Evolutionary conservation across 2,329 filamentous ascomycete species (phyloP).

Genomic region (Coleophoma cylindrospora): DNA sequence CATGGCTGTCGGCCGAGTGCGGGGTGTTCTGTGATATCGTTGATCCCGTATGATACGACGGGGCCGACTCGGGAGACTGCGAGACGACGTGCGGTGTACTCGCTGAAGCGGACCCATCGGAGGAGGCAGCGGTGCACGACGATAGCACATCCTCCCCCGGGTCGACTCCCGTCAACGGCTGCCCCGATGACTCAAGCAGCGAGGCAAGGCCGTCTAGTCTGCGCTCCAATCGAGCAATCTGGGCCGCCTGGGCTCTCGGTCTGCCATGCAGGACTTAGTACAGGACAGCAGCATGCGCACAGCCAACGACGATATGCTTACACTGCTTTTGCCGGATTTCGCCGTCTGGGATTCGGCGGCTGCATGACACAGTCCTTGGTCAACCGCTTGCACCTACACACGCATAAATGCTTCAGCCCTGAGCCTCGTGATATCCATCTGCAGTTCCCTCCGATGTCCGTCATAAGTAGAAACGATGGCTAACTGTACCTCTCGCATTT

Average conservation of each 20-base stretch:
- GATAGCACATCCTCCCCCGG: too few species aligned
- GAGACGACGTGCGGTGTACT: too few species aligned
- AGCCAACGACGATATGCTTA: neutral
- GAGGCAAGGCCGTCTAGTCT: neutral
- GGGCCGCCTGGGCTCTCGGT: neutral
- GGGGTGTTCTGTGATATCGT: too few species aligned
- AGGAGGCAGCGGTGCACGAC: too few species aligned
- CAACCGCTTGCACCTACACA: neutral
- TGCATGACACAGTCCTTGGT: neutral
- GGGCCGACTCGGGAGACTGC: too few species aligned
- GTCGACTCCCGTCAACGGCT: neutral
- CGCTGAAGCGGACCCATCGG: too few species aligned
- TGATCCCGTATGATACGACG: too few species aligned
- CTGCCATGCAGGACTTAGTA: neutral
- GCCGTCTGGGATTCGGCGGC: neutral
- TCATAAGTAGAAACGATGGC: neutral
- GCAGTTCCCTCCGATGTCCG: too few species aligned
- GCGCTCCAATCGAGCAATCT: conserved; percentile 2
- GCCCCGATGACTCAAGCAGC: neutral
- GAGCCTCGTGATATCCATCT: neutral
- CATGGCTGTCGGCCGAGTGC: too few species aligned
- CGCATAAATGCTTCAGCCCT: neutral
- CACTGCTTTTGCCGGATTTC: neutral
- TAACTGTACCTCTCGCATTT: conserved; percentile 5
- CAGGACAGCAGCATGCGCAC: neutral